These are phyloP conservation scores for Knufia petricola DNA, from an alignment of 2,329 filamentous ascomycete species.

Conservation along the genomic window DNA sequence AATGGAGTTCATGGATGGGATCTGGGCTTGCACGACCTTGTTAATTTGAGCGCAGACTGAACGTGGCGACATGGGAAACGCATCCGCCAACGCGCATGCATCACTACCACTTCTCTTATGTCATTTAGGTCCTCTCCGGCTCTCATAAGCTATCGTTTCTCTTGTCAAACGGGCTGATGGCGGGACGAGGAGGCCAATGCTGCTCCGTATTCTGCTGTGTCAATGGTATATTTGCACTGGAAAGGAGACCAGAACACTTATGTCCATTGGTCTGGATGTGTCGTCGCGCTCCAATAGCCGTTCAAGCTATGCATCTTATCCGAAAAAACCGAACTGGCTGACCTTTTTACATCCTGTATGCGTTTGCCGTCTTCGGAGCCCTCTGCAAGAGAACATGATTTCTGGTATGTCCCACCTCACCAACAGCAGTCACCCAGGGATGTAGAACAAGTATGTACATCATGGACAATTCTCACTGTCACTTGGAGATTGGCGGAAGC, in stretches of 20 bases:
- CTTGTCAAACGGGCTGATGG: neutral
- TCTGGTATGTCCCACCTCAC: no score
- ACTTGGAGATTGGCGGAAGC: no score
- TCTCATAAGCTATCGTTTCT: neutral
- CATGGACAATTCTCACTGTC: no score
- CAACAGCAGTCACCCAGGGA: no score
- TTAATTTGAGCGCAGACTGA: neutral
- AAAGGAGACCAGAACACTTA: conserved; percentile 1
- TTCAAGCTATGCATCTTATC: no score
- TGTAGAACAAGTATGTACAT: no score
- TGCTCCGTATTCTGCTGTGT: neutral
- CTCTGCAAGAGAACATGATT: no score
- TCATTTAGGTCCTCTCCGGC: neutral
- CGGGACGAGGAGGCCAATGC: neutral
- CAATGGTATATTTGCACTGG: conserved; percentile 4
- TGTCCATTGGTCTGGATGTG: neutral
- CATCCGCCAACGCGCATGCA: neutral
- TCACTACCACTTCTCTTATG: conserved; percentile 3
- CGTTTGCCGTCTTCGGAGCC: no score
- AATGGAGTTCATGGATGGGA: neutral
- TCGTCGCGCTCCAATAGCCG: no score
- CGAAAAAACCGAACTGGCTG: no score
- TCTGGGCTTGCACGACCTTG: neutral
- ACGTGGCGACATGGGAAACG: neutral
- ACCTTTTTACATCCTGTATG: no score